Evolutionary conservation across 2,329 filamentous ascomycete species (phyloP), one percentile per base, ranked within the genome.

Genomic region (Neophaeococcomyces aloes): DNA sequence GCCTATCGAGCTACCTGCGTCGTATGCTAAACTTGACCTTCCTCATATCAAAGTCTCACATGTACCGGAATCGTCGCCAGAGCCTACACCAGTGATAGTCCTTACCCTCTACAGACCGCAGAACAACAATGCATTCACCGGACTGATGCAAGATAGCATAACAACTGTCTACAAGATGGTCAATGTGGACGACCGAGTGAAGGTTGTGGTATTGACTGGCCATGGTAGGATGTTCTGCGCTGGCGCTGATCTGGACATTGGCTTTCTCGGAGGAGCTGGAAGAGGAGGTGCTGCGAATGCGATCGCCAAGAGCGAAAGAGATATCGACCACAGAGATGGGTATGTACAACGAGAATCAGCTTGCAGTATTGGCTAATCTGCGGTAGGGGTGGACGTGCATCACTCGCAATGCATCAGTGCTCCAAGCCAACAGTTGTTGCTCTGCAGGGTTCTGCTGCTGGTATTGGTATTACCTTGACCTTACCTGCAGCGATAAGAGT

Each of bases 61-160:
- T 42, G 57, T 66, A 31, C 65, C 64, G 4, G 53, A 53, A 0
- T 61, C 57, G 19, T 75, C 79, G 0, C 59, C 70, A 8, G 64
- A 69, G 2, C 71, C 74, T 11, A 83, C 79, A 1, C 71, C 72
- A 13, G 70, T 83, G 40, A 69, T 85, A 38, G 59, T 83, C 49
- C 60, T 84, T 27, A 74, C 74, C 2, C 71, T 85, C 31, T 69
- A 81, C 63, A 75, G 82, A 14, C 81, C 81, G 0, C 60, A 65
- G 8, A 76, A 76, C 47, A 70, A 79, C 63, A 85, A 86, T 70
- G 80, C 78, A 48, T 84, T 85, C 61, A 84, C 78, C 2, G 65
- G 70, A 15, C 66, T 62, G 11, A 84, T 85, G 78, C 72, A 74
- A 54, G 56, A 62, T 13, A 79, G 81, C 53, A 67, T 86, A 23